phyloP scores from a whole-genome alignment of 1,284 basidiomycete species.

The Trametes pubescens region DNA sequence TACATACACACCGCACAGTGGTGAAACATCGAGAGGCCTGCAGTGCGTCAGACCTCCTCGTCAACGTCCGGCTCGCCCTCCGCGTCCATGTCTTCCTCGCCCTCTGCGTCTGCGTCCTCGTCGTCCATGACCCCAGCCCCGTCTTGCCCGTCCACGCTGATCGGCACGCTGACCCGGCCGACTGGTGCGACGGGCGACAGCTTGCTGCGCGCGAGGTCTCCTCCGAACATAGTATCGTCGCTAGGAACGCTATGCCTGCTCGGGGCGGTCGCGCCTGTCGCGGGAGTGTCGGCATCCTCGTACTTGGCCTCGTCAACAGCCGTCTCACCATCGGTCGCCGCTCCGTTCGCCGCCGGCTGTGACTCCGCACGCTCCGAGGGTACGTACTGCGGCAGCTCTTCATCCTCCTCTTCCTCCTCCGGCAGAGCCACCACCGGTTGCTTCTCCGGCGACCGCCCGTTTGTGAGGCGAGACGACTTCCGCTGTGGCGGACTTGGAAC shows the following conservation, averaged over 20 bases:
- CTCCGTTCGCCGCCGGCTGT: background rate
- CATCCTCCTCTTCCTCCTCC: conserved; percentile 26
- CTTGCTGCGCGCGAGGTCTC: conserved; percentile 37
- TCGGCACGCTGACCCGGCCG: conserved; percentile 5
- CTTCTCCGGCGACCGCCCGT: conserved; percentile 22
- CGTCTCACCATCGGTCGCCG: conserved; percentile 14
- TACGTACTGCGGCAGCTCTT: conserved; percentile 5
- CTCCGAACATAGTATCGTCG: conserved; percentile 58
- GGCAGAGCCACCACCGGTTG: conserved; percentile 1
- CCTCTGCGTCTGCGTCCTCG: conserved; percentile 47
- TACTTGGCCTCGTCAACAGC: conserved; percentile 50
- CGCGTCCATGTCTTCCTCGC: conserved; percentile 45
- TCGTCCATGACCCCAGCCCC: conserved; percentile 33
- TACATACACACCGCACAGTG: conserved; percentile 25
- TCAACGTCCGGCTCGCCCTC: conserved; percentile 45
- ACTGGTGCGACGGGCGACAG: conserved; percentile 27
- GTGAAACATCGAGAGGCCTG: background rate
- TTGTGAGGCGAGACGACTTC: conserved; percentile 29
- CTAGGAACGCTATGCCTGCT: conserved; percentile 63
- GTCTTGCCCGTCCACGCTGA: conserved; percentile 15
- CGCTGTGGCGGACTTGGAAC: conserved; percentile 21
- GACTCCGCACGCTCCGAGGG: background rate
- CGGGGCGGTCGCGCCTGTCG: conserved; percentile 51
- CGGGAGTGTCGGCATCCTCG: conserved; percentile 61
- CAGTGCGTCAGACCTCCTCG: conserved; percentile 18